A percentile compares a stretch with the other conserved stretches of the same genome.
phyloP scores from a whole-genome alignment of 2,329 filamentous ascomycete species.

The Sordariomycetes sp. region DNA sequence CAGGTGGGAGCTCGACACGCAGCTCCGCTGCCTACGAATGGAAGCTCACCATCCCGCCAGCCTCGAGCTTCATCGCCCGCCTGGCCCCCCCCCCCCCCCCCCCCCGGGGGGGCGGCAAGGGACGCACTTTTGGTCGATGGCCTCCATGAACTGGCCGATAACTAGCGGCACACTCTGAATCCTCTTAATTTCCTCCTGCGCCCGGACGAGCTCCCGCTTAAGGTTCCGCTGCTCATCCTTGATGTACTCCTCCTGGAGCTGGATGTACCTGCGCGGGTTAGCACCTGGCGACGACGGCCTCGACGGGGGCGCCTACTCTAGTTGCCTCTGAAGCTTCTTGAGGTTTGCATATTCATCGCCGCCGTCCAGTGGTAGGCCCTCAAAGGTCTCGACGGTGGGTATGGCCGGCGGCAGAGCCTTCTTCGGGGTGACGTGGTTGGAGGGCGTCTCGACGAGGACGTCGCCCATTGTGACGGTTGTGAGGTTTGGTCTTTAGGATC shows the following conservation, averaged over 20 bases:
- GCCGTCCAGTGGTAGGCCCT: conserved; percentile 67
- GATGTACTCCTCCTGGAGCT: conserved; percentile 99
- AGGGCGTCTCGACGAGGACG: conserved; percentile 70
- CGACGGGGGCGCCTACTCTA: conserved; percentile 53
- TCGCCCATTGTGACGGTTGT: conserved; percentile 56
- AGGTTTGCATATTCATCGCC: conserved; percentile 89
- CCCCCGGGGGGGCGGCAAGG: too few relatives aligned
- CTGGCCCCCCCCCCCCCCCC: too few relatives aligned
- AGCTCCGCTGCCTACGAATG: conserved; percentile 4
- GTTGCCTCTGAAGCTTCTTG: conserved; percentile 91
- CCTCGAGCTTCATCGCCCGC: conserved; percentile 9
- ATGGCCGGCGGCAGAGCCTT: conserved; percentile 70
- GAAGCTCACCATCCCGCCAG: conserved; percentile 7
- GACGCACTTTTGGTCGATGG: conserved; percentile 92
- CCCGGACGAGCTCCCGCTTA: conserved; percentile 91
- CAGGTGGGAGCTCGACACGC: conserved; percentile 5
- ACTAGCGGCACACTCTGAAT: conserved; percentile 97
- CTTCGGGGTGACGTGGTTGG: conserved; percentile 62
- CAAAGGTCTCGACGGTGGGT: conserved; percentile 80
- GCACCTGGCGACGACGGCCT: conserved; percentile 4
- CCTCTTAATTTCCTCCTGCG: conserved; percentile 98
- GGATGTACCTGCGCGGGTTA: conserved; percentile 56
- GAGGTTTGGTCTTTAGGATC: not conserved
- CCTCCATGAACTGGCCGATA: conserved; percentile 99
- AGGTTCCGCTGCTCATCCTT: conserved; percentile 98